phyloP scores from a whole-genome alignment of 2,329 filamentous ascomycete genomes.

The Zasmidium citrigriseum region DNA sequence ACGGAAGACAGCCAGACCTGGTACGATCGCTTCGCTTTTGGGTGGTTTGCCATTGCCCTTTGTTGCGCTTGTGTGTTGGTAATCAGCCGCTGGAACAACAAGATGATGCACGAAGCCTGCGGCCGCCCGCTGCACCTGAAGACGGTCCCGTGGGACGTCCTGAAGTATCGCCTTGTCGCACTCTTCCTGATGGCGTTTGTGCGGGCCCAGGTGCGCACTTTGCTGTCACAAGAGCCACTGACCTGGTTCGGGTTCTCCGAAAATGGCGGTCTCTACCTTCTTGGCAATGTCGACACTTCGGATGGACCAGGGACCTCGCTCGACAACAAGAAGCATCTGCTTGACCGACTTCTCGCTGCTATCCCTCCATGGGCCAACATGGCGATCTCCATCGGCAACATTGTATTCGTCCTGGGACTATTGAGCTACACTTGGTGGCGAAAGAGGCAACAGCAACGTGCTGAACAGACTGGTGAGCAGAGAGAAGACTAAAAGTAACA shows the following conservation, averaged over 20 bases:
- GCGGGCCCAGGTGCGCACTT: background rate
- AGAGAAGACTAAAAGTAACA: too few relatives aligned
- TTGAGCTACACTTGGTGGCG: background rate
- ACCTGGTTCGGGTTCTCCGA: background rate
- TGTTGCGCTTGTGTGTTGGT: background rate
- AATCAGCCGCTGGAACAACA: background rate
- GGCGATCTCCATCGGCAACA: background rate
- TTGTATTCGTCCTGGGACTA: background rate
- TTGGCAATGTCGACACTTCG: background rate
- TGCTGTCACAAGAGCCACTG: background rate
- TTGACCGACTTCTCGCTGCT: background rate
- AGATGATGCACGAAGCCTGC: background rate
- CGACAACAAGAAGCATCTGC: background rate
- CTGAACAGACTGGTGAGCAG: too few relatives aligned
- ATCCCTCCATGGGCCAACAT: background rate
- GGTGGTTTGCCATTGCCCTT: constrained; percentile 3
- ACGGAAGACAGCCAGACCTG: constrained; percentile 4
- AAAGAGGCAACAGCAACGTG: background rate
- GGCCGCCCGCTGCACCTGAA: background rate
- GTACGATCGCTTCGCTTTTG: constrained; percentile 4
- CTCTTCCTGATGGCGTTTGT: background rate
- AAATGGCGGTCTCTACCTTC: background rate
- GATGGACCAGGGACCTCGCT: background rate
- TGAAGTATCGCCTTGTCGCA: background rate
- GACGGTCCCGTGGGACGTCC: background rate